Conservation (phyloP, 164 flowering plant species). For the Magnolia changhungtana region DNA sequence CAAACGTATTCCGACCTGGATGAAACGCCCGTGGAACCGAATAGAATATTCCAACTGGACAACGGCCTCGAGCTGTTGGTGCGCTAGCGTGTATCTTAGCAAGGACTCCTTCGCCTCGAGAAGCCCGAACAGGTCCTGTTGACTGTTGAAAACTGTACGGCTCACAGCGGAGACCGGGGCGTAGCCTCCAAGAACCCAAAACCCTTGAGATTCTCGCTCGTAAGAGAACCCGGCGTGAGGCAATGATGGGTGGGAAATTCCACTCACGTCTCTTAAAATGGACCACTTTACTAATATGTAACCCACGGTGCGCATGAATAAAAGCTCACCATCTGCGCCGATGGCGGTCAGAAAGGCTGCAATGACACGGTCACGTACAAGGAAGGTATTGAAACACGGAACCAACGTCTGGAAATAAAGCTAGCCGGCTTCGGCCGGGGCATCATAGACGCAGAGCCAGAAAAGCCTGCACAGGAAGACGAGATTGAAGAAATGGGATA, state of each 20-base stretch:
- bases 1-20: constrained; percentile 62
- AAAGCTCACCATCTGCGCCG: constrained; percentile 73
- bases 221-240: constrained; percentile 37
- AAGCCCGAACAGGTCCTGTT: constrained; percentile 13
- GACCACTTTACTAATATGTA: constrained; percentile 74
- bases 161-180: constrained; percentile 58
- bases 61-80: constrained; percentile 79
- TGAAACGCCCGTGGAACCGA: constrained; percentile 30
- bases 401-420: constrained; percentile 54
- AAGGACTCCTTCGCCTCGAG: constrained; percentile 56
- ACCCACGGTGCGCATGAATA: constrained; percentile 69
- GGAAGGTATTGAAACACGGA: constrained; percentile 40
- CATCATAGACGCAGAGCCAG: constrained; percentile 74
- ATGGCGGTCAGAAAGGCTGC: constrained; percentile 43
- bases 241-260: constrained; percentile 13
- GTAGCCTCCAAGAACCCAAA: constrained; percentile 70
- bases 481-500: constrained; percentile 64
- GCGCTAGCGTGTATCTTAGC: constrained; percentile 67
- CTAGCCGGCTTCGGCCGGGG: constrained; percentile 67
- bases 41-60: constrained; percentile 71
- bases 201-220: constrained; percentile 63
- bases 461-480: constrained; percentile 70
- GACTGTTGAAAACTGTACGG: constrained; percentile 18
- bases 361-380: constrained; percentile 34
- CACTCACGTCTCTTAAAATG: constrained; percentile 42